Base-by-base conservation (phyloP, 2,329 filamentous ascomycete species). In the Alternaria triticimaculans region DNA sequence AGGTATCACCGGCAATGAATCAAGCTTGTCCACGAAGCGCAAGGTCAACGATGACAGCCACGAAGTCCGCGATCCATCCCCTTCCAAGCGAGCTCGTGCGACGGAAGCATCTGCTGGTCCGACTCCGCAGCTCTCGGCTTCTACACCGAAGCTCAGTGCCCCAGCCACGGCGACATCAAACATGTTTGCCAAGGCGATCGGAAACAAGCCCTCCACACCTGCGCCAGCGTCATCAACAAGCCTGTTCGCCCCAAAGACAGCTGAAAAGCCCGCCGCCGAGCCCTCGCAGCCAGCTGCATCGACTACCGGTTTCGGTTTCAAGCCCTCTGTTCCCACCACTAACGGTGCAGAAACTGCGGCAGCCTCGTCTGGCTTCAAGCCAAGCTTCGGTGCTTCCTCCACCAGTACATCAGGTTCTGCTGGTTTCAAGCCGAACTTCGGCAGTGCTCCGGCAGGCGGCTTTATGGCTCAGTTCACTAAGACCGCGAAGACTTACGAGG, bases 1-100 rank as follows among this genome's bases (percentile, higher is more conserved):
- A 49, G 77, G 77, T 2, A 60, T 79, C 46, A 78, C 76, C 41
- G 76, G 77, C 9, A 63, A 69, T 26, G 77, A 78, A 55, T 76
- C 76, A 4, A 64, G 64, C 8, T 50, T 79, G 23, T 79, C 76
- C n/a, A 76, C 71, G 3, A 78, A 78, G 62, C 76, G 76, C 43
- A 78, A 76, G 58, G 67, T 64, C 10, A 68, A 57, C 15, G 71
- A 73, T 8, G 67, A 66, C 6, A 63, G 46, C 23, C 56, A 41
- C 11, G 70, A 70, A 15, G 11, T 44, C 7, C 69, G 66, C 5
- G 63, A 73, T 48, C 57, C 66, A 20, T 68, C 67, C 44, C 68
- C 74, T 4, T 67, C 68, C 7, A 78, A 78, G 63, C 76, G 73
- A 46, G 63, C 71, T 20, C 72, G 73, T 30, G 64, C 66, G 33